These are phyloP conservation scores for Cicer chorassanicum DNA, from an alignment of 306 rosid genomes.

Conservation along the genomic window DNA sequence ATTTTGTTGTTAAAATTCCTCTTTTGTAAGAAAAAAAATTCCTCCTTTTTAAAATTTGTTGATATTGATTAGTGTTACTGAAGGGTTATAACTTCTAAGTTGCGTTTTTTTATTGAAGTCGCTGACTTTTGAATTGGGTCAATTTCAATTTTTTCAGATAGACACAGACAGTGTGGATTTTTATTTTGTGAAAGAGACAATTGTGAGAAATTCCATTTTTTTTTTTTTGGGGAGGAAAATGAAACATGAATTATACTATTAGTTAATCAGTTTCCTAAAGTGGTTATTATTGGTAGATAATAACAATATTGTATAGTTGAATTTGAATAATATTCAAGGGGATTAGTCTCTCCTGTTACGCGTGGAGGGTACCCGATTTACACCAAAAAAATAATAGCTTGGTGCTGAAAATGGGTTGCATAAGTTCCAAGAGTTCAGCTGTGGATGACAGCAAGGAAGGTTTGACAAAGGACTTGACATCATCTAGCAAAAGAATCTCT, in stretches of 20 bases:
- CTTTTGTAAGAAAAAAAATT: not conserved
- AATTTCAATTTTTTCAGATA: slow-evolving; percentile 43
- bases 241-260: slow-evolving; percentile 1
- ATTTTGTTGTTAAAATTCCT: no score
- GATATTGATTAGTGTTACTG: not conserved
- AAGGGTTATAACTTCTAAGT: slow-evolving; percentile 34
- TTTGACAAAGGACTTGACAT: slow-evolving; percentile 50
- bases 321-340: not conserved
- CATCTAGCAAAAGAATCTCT: slow-evolving; percentile 52
- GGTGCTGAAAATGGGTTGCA: slow-evolving; percentile 69
- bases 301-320: slow-evolving; percentile 27
- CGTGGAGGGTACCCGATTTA: no score
- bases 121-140: slow-evolving; percentile 44
- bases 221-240: slow-evolving; percentile 6
- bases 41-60: not conserved
- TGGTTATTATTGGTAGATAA: slow-evolving; percentile 33
- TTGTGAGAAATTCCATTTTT: slow-evolving; percentile 26
- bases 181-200: slow-evolving; percentile 12
- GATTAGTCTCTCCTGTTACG: no score
- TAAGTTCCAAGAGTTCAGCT: slow-evolving; percentile 64
- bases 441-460: slow-evolving; percentile 68
- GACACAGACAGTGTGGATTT: slow-evolving; percentile 6
- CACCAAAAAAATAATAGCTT: slow-evolving; percentile 13
- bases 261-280: slow-evolving; percentile 45
- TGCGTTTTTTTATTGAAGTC: slow-evolving; percentile 47